Evolutionary conservation across 2,329 filamentous ascomycete species (phyloP), one percentile per base, ranked within the genome.

Genomic region (Scleromitrula shiraiana): DNA sequence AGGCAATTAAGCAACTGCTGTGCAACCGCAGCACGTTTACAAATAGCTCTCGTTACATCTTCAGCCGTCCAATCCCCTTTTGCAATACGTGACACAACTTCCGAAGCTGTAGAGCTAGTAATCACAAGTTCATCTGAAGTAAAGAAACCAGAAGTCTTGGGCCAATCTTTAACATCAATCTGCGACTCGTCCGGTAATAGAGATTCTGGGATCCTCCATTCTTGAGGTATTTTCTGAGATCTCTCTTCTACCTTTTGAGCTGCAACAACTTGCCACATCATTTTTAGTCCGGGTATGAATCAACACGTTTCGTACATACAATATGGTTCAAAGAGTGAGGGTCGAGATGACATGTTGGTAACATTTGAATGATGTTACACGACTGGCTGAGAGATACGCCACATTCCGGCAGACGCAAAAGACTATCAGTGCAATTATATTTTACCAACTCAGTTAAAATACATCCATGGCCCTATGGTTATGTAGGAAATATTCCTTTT

Each of bases 1-100:
- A 68, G 55, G 37, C 63, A 68, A 50, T 48, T 42, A 60, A 74
- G 66, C 46, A 70, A 60, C 50, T 74, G 71, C 27, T 73, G 70
- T 1, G 69, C 70, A 32, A 74, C 66, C 2, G 70, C 67, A 1
- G 71, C 70, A n/a, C 71, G 63, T 53, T 73, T 73, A 49, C 69
- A 71, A 54, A 74, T 73, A 10, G 70, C 71, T 3, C 61, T 60
- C 0, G 67, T 63, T 0, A 72, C 65, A 12, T 69, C 65, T 22
- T 60, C 51, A 14, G 53, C 59, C 2, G 53, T 59, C 37, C 51
- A 56, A n/a, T 46, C 43, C 9, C 54, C 46, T 9, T 20, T 30
- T 15, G 52, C 53, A 3, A 60, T 35, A 36, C 51, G 47, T 23
- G 53, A 46, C 5, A 57, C 27, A 42, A 60, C 52, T 19, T 48